Conservation (phyloP, 2,329 filamentous ascomycete species). For the Immersiporthe knoxdaviesiana region DNA sequence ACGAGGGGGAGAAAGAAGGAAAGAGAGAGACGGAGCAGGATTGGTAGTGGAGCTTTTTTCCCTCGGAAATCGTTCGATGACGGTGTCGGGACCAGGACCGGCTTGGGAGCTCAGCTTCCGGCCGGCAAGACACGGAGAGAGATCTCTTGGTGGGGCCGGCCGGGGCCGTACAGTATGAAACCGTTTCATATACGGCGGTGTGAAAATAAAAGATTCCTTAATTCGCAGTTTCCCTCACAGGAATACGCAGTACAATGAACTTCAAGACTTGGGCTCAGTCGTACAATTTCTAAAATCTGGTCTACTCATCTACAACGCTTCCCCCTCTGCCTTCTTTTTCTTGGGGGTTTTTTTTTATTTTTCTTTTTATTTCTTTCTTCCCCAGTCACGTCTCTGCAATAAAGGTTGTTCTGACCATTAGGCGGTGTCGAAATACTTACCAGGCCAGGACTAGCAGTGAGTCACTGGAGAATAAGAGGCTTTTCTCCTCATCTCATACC, state of each 20-base stretch:
- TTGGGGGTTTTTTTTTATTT: too few relatives aligned
- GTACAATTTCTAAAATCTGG: background rate
- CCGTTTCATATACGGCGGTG: constrained; percentile 1
- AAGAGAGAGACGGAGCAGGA: background rate
- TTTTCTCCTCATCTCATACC: background rate
- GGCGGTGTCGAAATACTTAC: background rate
- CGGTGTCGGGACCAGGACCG: constrained; percentile 7
- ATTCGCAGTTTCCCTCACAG: background rate
- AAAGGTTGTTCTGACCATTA: background rate
- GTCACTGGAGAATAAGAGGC: background rate
- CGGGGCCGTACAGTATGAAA: background rate
- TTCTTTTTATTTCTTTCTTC: too few relatives aligned
- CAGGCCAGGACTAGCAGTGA: background rate
- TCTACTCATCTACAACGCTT: background rate
- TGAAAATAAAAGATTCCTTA: background rate
- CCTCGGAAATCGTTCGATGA: constrained; percentile 24
- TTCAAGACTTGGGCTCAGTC: background rate
- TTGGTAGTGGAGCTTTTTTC: background rate
- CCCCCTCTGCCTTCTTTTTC: too few relatives aligned
- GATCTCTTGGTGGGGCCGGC: constrained; percentile 11
- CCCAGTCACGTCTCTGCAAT: background rate
- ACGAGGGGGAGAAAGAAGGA: background rate
- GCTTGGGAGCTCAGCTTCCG: constrained; percentile 11
- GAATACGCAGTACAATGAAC: background rate
- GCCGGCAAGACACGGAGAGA: background rate